phyloP scores from a whole-genome alignment of 768 basidiomycete genomes.

The Porpolomopsis calyptriformis region DNA sequence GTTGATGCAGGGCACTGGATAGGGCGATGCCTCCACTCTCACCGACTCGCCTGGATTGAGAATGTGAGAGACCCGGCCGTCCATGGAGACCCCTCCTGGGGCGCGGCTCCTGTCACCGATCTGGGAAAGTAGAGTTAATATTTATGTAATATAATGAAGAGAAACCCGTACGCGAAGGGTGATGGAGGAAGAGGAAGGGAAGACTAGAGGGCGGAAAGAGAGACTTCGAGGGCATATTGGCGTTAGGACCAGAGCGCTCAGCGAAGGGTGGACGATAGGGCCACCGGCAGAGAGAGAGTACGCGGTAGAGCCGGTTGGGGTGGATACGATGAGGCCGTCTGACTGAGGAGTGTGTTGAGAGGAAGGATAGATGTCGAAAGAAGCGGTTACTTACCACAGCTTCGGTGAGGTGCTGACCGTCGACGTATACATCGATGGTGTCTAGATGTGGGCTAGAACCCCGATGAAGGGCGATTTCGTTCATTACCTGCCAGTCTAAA shows the following conservation, averaged over 20 bases:
- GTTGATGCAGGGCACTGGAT: conserved; percentile 89
- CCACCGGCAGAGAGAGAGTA: conserved; percentile 94
- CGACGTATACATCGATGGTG: conserved; percentile 87
- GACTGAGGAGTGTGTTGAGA: conserved; percentile 39
- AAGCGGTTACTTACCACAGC: conserved; percentile 60
- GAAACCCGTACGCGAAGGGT: conserved; percentile 51
- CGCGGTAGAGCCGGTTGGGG: conserved; percentile 93
- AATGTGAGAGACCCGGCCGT: conserved; percentile 76
- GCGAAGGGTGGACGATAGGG: conserved; percentile 88
- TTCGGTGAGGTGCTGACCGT: conserved; percentile 91
- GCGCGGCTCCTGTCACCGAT: conserved; percentile 79
- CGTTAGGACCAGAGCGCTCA: conserved; percentile 82
- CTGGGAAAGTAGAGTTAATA: conserved; percentile 27
- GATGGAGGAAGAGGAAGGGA: conserved; percentile 71
- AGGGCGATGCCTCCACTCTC: conserved; percentile 72
- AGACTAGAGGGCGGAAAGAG: conserved; percentile 84
- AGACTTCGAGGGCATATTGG: conserved; percentile 94
- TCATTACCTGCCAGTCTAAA: conserved; percentile 93
- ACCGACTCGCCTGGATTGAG: conserved; percentile 81
- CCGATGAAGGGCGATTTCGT: conserved; percentile 87
- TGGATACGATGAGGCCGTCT: conserved; percentile 88
- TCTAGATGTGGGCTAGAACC: conserved; percentile 87
- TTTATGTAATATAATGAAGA: conserved; percentile 3
- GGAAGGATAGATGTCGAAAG: conserved; percentile 6
- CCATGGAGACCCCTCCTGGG: conserved; percentile 86